phyloP scores from a whole-genome alignment of 2,329 filamentous ascomycete species.

The Fonsecaea nubica region DNA sequence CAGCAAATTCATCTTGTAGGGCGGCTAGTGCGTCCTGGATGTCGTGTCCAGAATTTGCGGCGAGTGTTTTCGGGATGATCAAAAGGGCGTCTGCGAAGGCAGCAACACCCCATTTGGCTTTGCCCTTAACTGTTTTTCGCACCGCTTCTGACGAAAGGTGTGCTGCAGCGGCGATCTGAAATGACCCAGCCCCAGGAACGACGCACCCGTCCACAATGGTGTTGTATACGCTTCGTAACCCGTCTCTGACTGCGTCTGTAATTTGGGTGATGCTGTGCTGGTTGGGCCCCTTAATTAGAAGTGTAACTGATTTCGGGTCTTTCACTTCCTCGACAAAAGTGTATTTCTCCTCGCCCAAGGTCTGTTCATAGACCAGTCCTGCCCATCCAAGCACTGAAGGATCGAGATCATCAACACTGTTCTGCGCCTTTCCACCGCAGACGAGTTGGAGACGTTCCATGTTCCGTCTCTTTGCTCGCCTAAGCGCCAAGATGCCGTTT shows the following conservation, averaged over 20 bases:
- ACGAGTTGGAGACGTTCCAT: conserved; percentile 98
- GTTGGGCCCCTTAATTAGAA: conserved; percentile 98
- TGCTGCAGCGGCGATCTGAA: conserved; percentile 89
- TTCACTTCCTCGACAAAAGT: conserved; percentile 99
- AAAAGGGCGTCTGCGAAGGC: conserved; percentile 95
- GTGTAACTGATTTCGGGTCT: conserved; percentile 95
- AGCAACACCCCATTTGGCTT: conserved; percentile 93
- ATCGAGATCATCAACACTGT: conserved; percentile 91
- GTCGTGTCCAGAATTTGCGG: conserved; percentile 93
- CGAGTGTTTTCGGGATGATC: conserved; percentile 95
- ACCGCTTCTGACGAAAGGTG: conserved; percentile 88
- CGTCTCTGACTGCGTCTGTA: conserved; percentile 93
- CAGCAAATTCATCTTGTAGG: conserved; percentile 82
- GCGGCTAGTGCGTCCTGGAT: conserved; percentile 91
- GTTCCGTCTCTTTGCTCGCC: conserved; percentile 95
- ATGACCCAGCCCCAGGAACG: conserved; percentile 90
- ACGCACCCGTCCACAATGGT: conserved; percentile 98
- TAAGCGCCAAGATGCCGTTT: conserved; percentile 94
- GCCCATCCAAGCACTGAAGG: conserved; percentile 94
- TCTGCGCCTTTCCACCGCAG: conserved; percentile 88
- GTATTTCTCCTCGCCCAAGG: conserved; percentile 97
- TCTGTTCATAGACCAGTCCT: conserved; percentile 94
- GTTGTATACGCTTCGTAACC: conserved; percentile 96
- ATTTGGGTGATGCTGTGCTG: conserved; percentile 95
- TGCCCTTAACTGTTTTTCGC: conserved; percentile 90